phyloP scores from a whole-genome alignment of 768 basidiomycete genomes.

The Mycena haematopus region DNA sequence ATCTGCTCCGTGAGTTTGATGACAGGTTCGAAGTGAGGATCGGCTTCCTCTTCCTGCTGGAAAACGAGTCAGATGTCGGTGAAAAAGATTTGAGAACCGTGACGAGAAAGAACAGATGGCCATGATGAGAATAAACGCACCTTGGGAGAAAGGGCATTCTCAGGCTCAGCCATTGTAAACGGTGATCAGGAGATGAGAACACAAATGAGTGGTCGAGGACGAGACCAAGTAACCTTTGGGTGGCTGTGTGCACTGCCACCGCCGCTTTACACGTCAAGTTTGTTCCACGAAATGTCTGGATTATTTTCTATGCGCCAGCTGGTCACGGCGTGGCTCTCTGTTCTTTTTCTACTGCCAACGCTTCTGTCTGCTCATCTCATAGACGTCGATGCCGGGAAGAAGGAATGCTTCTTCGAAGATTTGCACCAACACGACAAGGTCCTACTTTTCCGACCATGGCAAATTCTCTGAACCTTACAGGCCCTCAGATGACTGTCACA shows the following conservation, averaged over 20 bases:
- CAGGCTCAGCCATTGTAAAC: slow-evolving; percentile 59
- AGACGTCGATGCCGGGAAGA: slow-evolving; percentile 76
- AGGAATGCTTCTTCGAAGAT: slow-evolving; percentile 97
- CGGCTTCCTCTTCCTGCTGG: slow-evolving; percentile 75
- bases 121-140: slow-evolving; percentile 49
- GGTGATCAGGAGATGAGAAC: slow-evolving; percentile 23
- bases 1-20: slow-evolving; percentile 96
- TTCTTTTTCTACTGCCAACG: slow-evolving; percentile 49
- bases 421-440: slow-evolving; percentile 91
- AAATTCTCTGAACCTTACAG: slow-evolving; percentile 12
- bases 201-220: slow-evolving; percentile 18
- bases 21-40: slow-evolving; percentile 94
- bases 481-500: slow-evolving; percentile 92
- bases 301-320: slow-evolving; percentile 23
- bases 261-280: slow-evolving; percentile 9
- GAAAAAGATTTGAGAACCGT: neutral
- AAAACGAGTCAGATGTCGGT: slow-evolving; percentile 29
- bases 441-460: slow-evolving; percentile 17
- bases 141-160: slow-evolving; percentile 74
- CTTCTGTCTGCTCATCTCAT: slow-evolving; percentile 70
- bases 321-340: slow-evolving; percentile 39
- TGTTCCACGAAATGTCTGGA: slow-evolving; percentile 33
- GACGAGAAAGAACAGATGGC: neutral
- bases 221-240: slow-evolving; percentile 14
- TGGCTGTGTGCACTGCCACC: slow-evolving; percentile 10